Base-by-base conservation (phyloP, 441 rosid species). In the Pelargonium citronellum region DNA sequence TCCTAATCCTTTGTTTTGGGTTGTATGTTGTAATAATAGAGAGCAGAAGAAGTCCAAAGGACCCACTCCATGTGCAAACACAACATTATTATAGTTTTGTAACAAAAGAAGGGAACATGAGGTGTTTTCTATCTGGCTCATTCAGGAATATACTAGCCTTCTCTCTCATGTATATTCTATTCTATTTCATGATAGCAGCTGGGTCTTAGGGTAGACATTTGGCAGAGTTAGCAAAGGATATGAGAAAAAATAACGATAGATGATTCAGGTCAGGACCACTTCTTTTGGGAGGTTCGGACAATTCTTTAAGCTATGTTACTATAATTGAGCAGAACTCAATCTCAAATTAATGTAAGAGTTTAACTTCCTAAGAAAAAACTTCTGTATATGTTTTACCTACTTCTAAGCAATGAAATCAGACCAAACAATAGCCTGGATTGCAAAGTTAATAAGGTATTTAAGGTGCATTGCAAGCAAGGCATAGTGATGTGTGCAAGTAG, bases 71-170 rank as follows among this genome's bases (percentile, higher is more conserved):
- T 51, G 58, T 51, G 58, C 58, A 51, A 51, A 13, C 7, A 51
- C 19, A 51, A 6, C 58, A 51, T 51, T n/a, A 17, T 51, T 16
- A 51, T 51, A 8, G 19, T 15, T 7, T 51, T 51, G 58, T n/a
- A 51, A 15, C 19, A 51, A 1, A n/a, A 51, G 58, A 13, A 51
- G 58, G 58, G 58, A 51, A 51, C 58, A 51, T n/a, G 17, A 51
- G 58, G 58, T 51, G 58, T 51, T 51, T 4, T 51, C 58, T 51
- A n/a, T 51, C 58, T 51, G 58, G 58, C 58, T 51, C 58, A 4
- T 51, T 49, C 19, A 15, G 58, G 58, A 51, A 51, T 51, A 51
- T 51, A 51, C 58, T n/a, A 51, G 6, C 58, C 58, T 13, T 51
- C 58, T 13, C 19, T 15, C 58, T 51, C 58, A 51, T 51, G 16